Conservation (phyloP, 306 rosid genomes). For the Echinosophora koreensis region DNA sequence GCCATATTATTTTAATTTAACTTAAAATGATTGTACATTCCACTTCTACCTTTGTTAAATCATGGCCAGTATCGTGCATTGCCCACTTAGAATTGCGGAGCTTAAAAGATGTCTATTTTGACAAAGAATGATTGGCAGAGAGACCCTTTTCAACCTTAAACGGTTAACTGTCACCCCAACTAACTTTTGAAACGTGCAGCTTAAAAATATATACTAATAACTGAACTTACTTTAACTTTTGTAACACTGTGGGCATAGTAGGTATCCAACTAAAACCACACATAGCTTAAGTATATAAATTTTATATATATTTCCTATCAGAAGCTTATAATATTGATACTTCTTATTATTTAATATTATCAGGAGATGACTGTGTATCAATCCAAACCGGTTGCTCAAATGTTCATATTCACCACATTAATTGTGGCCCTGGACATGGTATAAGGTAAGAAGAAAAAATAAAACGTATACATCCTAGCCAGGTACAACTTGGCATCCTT, state of each 20-base stretch:
- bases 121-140: conserved; percentile 48
- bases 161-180: conserved; percentile 62
- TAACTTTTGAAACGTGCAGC: conserved; percentile 65
- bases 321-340: conserved; percentile 33
- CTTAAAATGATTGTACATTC: conserved; percentile 29
- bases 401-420: conserved; percentile 82
- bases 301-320: conserved; percentile 5
- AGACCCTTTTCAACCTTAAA: conserved; percentile 42
- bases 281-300: conserved; percentile 26
- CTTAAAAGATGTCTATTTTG: conserved; percentile 39
- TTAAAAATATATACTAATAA: conserved; percentile 34
- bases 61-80: conserved; percentile 49
- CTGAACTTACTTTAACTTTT: conserved; percentile 51
- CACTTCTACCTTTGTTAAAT: conserved; percentile 45
- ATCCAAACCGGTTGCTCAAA: conserved; percentile 94
- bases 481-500: conserved; percentile 13
- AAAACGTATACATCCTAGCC: neutral
- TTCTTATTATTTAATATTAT: conserved; percentile 28
- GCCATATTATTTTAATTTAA: conserved; percentile 29
- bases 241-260: conserved; percentile 24
- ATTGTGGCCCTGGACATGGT: conserved; percentile 99
- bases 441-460: conserved; percentile 67
- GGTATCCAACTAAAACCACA: conserved; percentile 29
- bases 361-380: conserved; percentile 99
- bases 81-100: conserved; percentile 50